Percentiles rank a stretch among this genome's conserved stretches.
These are phyloP conservation scores for Trametes punicea DNA, from an alignment of 768 basidiomycete genomes.

Conservation along the genomic window DNA sequence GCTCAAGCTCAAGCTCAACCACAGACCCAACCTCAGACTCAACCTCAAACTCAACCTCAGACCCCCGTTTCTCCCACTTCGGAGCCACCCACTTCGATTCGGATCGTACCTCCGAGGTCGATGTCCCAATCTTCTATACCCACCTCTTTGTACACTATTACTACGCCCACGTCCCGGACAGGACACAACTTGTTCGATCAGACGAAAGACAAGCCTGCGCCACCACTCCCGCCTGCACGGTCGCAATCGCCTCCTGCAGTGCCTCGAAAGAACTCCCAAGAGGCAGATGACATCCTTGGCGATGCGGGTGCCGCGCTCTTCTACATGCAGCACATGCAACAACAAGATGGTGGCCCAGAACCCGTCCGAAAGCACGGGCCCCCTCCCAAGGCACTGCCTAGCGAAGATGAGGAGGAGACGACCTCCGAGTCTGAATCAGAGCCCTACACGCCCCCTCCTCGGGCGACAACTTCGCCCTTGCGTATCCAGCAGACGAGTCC, in stretches of 20 bases:
- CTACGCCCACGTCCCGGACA: slow-evolving; percentile 10
- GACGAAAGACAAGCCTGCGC: slow-evolving; percentile 14
- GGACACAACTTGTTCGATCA: slow-evolving; percentile 24
- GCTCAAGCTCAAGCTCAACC: not conserved
- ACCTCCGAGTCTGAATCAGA: slow-evolving; percentile 28
- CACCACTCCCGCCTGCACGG: slow-evolving; percentile 11
- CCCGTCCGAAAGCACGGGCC: slow-evolving; percentile 17
- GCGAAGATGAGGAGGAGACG: slow-evolving; percentile 38
- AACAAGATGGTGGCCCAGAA: slow-evolving; percentile 22
- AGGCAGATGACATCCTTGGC: slow-evolving; percentile 39
- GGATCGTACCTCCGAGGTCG: slow-evolving; percentile 14
- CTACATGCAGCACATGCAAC: slow-evolving; percentile 61
- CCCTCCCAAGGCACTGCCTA: slow-evolving; percentile 27
- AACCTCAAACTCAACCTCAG: not conserved
- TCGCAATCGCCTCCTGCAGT: slow-evolving; percentile 22
- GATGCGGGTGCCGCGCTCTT: slow-evolving; percentile 61
- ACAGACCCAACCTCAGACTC: not conserved
- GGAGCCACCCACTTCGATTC: slow-evolving; percentile 1
- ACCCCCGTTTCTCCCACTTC: not conserved
- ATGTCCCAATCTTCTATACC: slow-evolving; percentile 17
- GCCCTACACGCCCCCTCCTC: slow-evolving; percentile 22
- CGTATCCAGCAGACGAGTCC: slow-evolving; percentile 14
- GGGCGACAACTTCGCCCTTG: slow-evolving; percentile 9
- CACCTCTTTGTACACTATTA: slow-evolving; percentile 3
- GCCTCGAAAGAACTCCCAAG: slow-evolving; percentile 11